Conservation (phyloP, 257 asterid genomes). For the Solanum stenotomum region DNA sequence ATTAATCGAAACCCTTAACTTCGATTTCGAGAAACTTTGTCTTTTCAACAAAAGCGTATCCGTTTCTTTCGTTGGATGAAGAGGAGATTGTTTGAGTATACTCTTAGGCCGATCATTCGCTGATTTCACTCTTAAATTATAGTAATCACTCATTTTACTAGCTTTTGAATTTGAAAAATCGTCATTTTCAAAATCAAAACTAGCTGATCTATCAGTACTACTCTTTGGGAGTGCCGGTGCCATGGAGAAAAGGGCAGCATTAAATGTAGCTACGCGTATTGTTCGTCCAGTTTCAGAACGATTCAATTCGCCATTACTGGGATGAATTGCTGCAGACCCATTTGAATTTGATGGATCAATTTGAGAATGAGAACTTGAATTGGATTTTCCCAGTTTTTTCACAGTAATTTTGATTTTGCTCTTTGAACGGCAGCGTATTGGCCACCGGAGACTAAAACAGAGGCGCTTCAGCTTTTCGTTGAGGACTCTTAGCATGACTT, state of each 20-base stretch:
- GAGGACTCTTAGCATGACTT: constrained; percentile 38
- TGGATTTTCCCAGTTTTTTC: constrained; percentile 44
- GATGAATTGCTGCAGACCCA: constrained; percentile 67
- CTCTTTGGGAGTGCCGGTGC: constrained; percentile 66
- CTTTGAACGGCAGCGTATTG: constrained; percentile 42
- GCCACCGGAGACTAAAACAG: constrained; percentile 49
- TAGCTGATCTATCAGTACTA: constrained; percentile 17
- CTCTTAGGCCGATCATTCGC: constrained; percentile 58
- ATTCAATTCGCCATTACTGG: constrained; percentile 32
- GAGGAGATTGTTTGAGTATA: constrained; percentile 74
- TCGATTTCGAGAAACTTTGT: constrained; percentile 56
- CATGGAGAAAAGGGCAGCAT: constrained; percentile 97
- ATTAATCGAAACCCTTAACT: constrained; percentile 75
- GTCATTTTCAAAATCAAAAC: constrained; percentile 18
- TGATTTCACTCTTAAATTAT: constrained; percentile 29
- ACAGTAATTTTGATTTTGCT: constrained; percentile 39
- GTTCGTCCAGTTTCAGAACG: constrained; percentile 19
- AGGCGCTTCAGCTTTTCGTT: constrained; percentile 48
- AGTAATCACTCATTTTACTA: background rate
- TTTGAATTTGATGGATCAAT: background rate
- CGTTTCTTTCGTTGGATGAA: constrained; percentile 25
- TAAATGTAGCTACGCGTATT: constrained; percentile 65
- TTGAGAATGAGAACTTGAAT: constrained; percentile 19
- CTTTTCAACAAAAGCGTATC: constrained; percentile 23
- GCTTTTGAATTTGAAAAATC: background rate